Evolutionary conservation across 192 early-diverging fungal genomes (phyloP), one percentile per base, ranked within the genome.

Genomic region (Nowakowskiella sp.): DNA sequence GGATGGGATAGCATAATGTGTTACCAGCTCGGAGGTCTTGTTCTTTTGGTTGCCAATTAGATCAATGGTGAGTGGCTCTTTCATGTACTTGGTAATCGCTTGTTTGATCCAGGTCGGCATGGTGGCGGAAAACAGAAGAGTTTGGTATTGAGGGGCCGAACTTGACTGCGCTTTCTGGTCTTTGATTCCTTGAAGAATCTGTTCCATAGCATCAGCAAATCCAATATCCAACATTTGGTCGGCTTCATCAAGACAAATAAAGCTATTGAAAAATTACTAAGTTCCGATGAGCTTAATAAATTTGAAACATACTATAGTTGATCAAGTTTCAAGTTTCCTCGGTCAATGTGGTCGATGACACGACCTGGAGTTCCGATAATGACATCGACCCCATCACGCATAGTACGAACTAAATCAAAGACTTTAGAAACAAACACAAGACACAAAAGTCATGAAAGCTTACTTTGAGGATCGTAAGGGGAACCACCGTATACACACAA

Each of bases 311-410:
- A 47, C 49, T 54, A 52, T 32, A 91, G 58, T 23, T 74, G 61
- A 24, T 74, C 63, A 39, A 92, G 70, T 34, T 81, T 80, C 58
- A 92, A 60, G 58, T 81, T 86, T 42, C 86, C 85, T 42, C 82
- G 78, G 57, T 90, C 83, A 63, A 97, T 71, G 50, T 80, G 92
- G 46, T 82, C 80, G 24, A 84, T 81, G 16, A 99, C 53, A 33
- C 96, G 89, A 8, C 96, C 96, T 0, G 96, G 96, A 1, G 96
- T 99, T 31, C 87, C 94, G 31, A 99, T 87, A 28, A 99, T 77
- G 52, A 94, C 83, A 53, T 99, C 96, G 13, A 82, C 62, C 24
- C 80, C 79, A 10, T 74, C 66, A 7, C 62, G 30, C 54, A 77
- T 58, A 4, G 77, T 74, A 21, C 53, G 57, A 50, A 66, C 50